phyloP scores from a whole-genome alignment of 2,329 filamentous ascomycete genomes.

The Aquanectria penicillioides region DNA sequence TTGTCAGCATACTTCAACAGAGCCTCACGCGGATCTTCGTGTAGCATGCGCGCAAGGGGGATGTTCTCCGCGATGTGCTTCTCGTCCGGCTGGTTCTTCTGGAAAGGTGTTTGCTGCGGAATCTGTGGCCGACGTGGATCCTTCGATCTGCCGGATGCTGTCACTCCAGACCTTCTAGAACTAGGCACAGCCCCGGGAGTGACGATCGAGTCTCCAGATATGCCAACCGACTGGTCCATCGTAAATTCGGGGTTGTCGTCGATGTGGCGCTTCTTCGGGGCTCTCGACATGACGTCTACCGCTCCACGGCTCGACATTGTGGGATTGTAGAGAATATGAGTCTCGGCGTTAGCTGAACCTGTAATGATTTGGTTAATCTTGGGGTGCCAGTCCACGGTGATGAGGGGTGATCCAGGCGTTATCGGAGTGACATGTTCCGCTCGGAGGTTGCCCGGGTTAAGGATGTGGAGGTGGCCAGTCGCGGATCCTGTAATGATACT shows the following conservation, averaged over 20 bases:
- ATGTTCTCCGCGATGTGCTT: slow-evolving; percentile 90
- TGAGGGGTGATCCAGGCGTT: slow-evolving; percentile 84
- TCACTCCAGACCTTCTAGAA: slow-evolving; percentile 72
- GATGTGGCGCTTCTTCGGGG: slow-evolving; percentile 93
- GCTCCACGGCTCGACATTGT: slow-evolving; percentile 84
- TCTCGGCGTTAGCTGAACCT: slow-evolving; percentile 90
- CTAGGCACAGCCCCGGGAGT: slow-evolving; percentile 69
- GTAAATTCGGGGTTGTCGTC: slow-evolving; percentile 92
- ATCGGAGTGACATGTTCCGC: slow-evolving; percentile 88
- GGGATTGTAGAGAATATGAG: slow-evolving; percentile 90
- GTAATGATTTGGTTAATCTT: slow-evolving; percentile 97
- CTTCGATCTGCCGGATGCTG: slow-evolving; percentile 77
- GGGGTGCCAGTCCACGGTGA: slow-evolving; percentile 89
- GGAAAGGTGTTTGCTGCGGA: slow-evolving; percentile 87
- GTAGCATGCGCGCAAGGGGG: slow-evolving; percentile 89
- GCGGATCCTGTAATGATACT: slow-evolving; percentile 90
- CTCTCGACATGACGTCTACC: slow-evolving; percentile 88
- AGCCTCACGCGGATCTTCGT: slow-evolving; percentile 95
- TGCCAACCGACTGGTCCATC: slow-evolving; percentile 81
- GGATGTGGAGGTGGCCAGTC: slow-evolving; percentile 86
- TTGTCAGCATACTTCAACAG: slow-evolving; percentile 94
- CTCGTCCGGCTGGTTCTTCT: slow-evolving; percentile 89
- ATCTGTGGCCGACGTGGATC: slow-evolving; percentile 89
- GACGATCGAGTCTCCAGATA: slow-evolving; percentile 85
- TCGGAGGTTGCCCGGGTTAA: slow-evolving; percentile 90